phyloP scores from a whole-genome alignment of 1,139 yeast species.

The Suhomyces panamericanus region DNA sequence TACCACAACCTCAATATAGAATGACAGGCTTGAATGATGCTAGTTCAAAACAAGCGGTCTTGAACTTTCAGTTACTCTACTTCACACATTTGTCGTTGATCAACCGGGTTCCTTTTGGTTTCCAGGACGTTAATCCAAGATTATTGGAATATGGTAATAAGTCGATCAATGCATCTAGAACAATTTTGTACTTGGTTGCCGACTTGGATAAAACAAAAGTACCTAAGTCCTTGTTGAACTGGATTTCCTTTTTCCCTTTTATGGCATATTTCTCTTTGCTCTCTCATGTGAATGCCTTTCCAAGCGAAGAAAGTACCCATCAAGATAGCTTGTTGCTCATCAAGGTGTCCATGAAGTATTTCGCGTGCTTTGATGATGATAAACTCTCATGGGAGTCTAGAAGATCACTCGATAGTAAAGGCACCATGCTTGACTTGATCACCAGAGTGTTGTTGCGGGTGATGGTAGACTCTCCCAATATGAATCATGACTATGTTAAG shows the following conservation, averaged over 20 bases:
- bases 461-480: slow-evolving; percentile 17
- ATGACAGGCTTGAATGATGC: slow-evolving; percentile 3
- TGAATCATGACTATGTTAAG: slow-evolving; percentile 14
- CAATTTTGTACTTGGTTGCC: slow-evolving; percentile 10
- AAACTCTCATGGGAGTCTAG: slow-evolving; percentile 10
- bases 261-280: slow-evolving; percentile 12
- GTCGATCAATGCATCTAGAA: slow-evolving; percentile 15
- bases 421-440: slow-evolving; percentile 13
- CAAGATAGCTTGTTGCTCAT: slow-evolving; percentile 17
- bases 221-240: slow-evolving; percentile 28
- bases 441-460: slow-evolving; percentile 23
- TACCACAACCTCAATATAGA: not conserved
- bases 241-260: slow-evolving; percentile 35
- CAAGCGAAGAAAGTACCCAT: slow-evolving; percentile 7
- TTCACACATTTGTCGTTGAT: slow-evolving; percentile 15
- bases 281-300: slow-evolving; percentile 10
- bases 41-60: slow-evolving; percentile 3
- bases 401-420: slow-evolving; percentile 11
- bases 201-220: slow-evolving; percentile 13
- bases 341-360: slow-evolving; percentile 19
- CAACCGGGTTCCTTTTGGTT: slow-evolving; percentile 16
- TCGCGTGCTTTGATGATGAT: slow-evolving; percentile 6
- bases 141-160: slow-evolving; percentile 11
- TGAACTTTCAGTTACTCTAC: slow-evolving; percentile 13
- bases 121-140: slow-evolving; percentile 5